A percentile compares a stretch with the other conserved stretches of the same genome.
phyloP scores from a whole-genome alignment of 192 early-diverging fungal species.

The Nowakowskiella sp. region DNA sequence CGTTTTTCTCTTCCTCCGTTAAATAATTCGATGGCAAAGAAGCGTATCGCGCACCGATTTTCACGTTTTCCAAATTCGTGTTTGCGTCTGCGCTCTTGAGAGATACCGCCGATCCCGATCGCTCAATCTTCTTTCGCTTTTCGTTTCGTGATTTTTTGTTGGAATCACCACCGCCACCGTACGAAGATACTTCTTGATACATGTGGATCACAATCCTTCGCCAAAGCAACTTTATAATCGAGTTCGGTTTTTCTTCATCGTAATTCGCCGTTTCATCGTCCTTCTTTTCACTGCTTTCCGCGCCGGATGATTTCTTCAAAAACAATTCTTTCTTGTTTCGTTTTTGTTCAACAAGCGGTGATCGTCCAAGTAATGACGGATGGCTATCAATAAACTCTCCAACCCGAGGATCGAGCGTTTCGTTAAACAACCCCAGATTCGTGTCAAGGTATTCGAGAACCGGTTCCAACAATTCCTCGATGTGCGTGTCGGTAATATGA shows the following conservation, averaged over 20 bases:
- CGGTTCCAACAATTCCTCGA: constrained; percentile 15
- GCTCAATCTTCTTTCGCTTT: not conserved
- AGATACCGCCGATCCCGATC: not conserved
- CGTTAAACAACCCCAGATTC: constrained; percentile 24
- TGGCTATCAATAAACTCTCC: too few species aligned
- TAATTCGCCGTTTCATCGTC: not conserved
- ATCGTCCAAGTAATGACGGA: not conserved
- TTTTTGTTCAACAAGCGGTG: not conserved
- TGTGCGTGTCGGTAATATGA: constrained; percentile 4
- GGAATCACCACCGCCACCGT: not conserved
- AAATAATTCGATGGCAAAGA: too few species aligned
- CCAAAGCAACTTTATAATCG: not conserved
- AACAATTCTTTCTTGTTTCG: not conserved
- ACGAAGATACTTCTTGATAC: not conserved
- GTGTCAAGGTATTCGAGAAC: constrained; percentile 29
- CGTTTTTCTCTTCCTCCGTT: constrained; percentile 6
- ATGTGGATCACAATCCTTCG: not conserved
- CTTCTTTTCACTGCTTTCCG: not conserved
- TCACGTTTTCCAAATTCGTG: not conserved
- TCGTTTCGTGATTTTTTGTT: not conserved
- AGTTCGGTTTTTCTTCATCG: not conserved
- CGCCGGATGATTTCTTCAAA: not conserved
- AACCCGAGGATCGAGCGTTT: constrained; percentile 29
- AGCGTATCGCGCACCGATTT: not conserved
- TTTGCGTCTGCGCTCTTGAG: not conserved